These are phyloP conservation scores for Boletus bicolor DNA, from an alignment of 768 basidiomycete species.

Conservation along the genomic window DNA sequence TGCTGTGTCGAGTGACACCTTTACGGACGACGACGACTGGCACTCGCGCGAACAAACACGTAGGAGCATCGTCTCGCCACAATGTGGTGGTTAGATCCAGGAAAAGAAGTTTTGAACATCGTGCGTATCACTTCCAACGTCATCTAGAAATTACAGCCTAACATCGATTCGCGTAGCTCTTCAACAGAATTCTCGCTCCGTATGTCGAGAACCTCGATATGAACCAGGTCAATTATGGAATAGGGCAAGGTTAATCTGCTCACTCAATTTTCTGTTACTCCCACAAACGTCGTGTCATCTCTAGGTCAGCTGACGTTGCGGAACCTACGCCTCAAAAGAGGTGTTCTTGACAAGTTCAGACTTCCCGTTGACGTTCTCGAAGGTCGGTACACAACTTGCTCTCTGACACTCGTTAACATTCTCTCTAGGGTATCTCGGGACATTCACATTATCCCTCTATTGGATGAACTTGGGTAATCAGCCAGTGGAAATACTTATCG, in stretches of 20 bases:
- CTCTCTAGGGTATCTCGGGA: conserved; percentile 73
- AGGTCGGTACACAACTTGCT: conserved; percentile 43
- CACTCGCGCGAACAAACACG: not conserved
- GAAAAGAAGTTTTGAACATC: conserved; percentile 78
- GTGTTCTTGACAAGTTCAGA: conserved; percentile 91
- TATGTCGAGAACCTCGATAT: conserved; percentile 97
- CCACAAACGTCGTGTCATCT: conserved; percentile 5
- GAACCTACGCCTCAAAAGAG: conserved; percentile 85
- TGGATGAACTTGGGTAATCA: conserved; percentile 89
- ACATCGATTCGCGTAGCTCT: conserved; percentile 44
- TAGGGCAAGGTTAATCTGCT: conserved; percentile 64
- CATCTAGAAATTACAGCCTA: not conserved
- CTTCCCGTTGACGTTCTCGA: conserved; percentile 94
- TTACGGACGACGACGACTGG: not conserved
- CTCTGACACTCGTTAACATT: not conserved
- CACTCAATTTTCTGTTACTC: not conserved
- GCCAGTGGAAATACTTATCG: conserved; percentile 87
- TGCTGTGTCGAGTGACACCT: not conserved
- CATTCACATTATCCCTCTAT: conserved; percentile 79
- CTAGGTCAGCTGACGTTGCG: conserved; percentile 74
- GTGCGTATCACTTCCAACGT: conserved; percentile 34
- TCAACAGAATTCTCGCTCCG: conserved; percentile 89
- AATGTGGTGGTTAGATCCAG: conserved; percentile 90
- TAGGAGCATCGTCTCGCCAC: conserved; percentile 17
- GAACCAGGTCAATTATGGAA: conserved; percentile 91